These are phyloP conservation scores for Pistacia integerrima DNA, from an alignment of 345 rosid genomes.

Conservation along the genomic window DNA sequence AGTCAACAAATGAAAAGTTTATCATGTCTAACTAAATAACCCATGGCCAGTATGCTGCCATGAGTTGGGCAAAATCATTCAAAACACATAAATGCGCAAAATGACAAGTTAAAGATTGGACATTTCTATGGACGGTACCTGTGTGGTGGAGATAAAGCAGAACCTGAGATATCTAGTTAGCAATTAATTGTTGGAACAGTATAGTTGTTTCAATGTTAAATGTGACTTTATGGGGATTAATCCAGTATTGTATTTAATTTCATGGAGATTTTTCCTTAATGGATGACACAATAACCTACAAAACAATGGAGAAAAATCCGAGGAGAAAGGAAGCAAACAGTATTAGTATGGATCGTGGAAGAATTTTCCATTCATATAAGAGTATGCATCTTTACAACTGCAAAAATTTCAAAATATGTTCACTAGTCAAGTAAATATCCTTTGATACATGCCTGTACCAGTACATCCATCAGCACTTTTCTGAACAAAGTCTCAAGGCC, in stretches of 20 bases:
- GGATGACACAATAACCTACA: too few relatives aligned
- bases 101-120: too few relatives aligned
- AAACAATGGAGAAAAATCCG: too few relatives aligned
- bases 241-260: too few relatives aligned
- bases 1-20: too few relatives aligned
- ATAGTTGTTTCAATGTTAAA: too few relatives aligned
- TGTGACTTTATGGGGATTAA: too few relatives aligned
- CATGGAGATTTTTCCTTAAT: too few relatives aligned
- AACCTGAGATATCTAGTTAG: background rate
- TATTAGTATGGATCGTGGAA: background rate
- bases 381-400: constrained; percentile 1
- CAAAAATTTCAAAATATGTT: background rate
- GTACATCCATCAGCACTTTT: background rate
- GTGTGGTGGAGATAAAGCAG: too few relatives aligned
- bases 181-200: background rate
- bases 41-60: too few relatives aligned
- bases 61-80: background rate
- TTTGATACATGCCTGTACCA: background rate
- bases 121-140: too few relatives aligned
- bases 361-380: background rate
- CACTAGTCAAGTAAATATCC: background rate
- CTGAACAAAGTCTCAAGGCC: background rate
- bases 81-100: too few relatives aligned
- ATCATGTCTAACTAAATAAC: background rate
- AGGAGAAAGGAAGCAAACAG: background rate